Evolutionary conservation across 441 rosid species (phyloP).

Genomic region (Metrosideros polymorpha): DNA sequence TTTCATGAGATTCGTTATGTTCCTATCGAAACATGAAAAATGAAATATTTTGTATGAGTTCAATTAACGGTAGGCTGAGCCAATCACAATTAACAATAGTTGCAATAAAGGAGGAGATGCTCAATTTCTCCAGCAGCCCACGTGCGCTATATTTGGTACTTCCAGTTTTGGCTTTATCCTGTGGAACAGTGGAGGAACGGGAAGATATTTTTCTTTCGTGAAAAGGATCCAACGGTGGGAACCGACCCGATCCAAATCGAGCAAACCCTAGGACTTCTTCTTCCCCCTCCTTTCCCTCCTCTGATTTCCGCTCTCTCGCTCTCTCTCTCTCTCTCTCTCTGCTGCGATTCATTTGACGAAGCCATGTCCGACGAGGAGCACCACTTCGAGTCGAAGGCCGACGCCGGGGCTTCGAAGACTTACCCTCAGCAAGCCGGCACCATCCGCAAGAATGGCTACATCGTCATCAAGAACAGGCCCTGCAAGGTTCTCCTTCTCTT

Average conservation of each 20-base stretch:
- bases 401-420: constrained; percentile 11
- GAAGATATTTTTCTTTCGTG: not conserved
- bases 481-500: not conserved
- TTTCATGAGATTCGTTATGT: not conserved
- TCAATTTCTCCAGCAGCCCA: not conserved
- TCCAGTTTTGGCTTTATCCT: not conserved
- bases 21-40: not conserved
- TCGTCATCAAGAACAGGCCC: constrained; percentile 8
- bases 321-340: not conserved
- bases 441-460: constrained; percentile 9
- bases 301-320: not conserved
- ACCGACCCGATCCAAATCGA: not conserved
- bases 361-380: constrained; percentile 12
- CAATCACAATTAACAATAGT: not conserved
- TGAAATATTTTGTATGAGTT: not conserved
- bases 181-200: not conserved
- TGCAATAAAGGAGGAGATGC: not conserved
- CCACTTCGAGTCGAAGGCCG: constrained; percentile 11
- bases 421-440: constrained; percentile 9
- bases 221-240: not conserved
- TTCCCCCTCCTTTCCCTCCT: not conserved
- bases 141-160: not conserved
- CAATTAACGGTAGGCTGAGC: too few species aligned
- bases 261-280: not conserved
- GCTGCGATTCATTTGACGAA: not conserved